Conservation (phyloP, 352 stramenopile genomes). For the Globisporangium ultimum region DNA sequence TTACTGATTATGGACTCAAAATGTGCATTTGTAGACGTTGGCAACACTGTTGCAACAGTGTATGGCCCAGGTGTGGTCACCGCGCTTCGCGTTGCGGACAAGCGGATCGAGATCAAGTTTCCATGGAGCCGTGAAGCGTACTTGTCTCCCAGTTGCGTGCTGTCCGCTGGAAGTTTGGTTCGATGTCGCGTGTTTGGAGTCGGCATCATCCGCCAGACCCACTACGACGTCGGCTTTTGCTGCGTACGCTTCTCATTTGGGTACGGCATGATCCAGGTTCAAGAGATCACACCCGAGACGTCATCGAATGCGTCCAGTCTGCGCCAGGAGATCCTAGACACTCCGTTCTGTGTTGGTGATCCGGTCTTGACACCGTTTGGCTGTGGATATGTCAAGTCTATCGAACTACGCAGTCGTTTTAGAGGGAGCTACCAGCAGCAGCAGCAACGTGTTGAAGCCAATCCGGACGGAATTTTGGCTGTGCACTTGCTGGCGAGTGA, state of each 20-base stretch:
- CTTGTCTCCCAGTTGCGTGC: slow-evolving; percentile 42
- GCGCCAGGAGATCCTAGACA: slow-evolving; percentile 20
- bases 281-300: slow-evolving; percentile 38
- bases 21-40: slow-evolving; percentile 33
- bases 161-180: slow-evolving; percentile 46
- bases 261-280: slow-evolving; percentile 50
- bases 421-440: neutral
- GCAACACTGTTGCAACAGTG: slow-evolving; percentile 57
- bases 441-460: neutral
- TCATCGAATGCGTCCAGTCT: slow-evolving; percentile 29
- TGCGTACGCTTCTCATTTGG: slow-evolving; percentile 66
- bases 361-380: slow-evolving; percentile 73
- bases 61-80: slow-evolving; percentile 65
- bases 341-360: slow-evolving; percentile 40
- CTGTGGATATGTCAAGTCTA: slow-evolving; percentile 38
- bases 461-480: slow-evolving; percentile 7
- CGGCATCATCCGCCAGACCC: slow-evolving; percentile 60
- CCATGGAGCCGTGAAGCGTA: slow-evolving; percentile 65
- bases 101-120: slow-evolving; percentile 63
- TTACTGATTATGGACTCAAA: neutral
- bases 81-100: slow-evolving; percentile 47
- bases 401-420: slow-evolving; percentile 12
- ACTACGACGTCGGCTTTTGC: slow-evolving; percentile 56
- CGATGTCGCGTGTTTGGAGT: slow-evolving; percentile 46
- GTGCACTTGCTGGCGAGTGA: slow-evolving; percentile 13